A percentile compares a stretch with the other conserved stretches of the same genome.
Conservation (phyloP, 2,329 filamentous ascomycete genomes). For the Beauveria sp. region DNA sequence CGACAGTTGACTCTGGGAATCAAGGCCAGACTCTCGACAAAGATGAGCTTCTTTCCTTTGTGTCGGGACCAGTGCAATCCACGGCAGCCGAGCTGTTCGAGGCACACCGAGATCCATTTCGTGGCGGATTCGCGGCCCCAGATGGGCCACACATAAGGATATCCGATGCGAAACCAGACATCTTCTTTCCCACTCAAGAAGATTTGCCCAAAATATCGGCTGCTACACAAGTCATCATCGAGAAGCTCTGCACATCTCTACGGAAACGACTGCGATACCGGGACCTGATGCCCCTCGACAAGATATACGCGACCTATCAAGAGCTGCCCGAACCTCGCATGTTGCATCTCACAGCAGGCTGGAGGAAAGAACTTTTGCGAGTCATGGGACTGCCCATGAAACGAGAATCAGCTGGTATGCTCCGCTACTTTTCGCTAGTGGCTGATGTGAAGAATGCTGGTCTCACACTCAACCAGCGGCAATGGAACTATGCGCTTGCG, state of each 20-base stretch:
- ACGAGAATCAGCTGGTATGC: slow-evolving; percentile 55
- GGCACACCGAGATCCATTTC: slow-evolving; percentile 44
- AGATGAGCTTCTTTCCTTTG: slow-evolving; percentile 43
- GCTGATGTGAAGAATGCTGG: slow-evolving; percentile 73
- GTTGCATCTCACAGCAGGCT: slow-evolving; percentile 37
- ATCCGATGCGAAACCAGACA: slow-evolving; percentile 43
- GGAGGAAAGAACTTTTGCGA: slow-evolving; percentile 58
- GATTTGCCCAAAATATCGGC: slow-evolving; percentile 30
- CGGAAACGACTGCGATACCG: slow-evolving; percentile 34
- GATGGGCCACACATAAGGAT: slow-evolving; percentile 41
- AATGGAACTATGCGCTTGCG: slow-evolving; percentile 82
- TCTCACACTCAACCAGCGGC: slow-evolving; percentile 55
- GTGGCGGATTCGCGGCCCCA: slow-evolving; percentile 44
- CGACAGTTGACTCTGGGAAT: slow-evolving; percentile 7
- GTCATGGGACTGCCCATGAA: slow-evolving; percentile 58
- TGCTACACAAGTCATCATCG: slow-evolving; percentile 27
- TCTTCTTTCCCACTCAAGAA: slow-evolving; percentile 35
- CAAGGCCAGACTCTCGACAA: slow-evolving; percentile 18
- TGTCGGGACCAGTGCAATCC: slow-evolving; percentile 41
- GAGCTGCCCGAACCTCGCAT: slow-evolving; percentile 45
- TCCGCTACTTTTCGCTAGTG: slow-evolving; percentile 74
- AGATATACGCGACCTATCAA: slow-evolving; percentile 42
- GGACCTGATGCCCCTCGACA: slow-evolving; percentile 30
- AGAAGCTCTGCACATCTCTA: slow-evolving; percentile 34
- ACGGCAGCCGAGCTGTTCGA: slow-evolving; percentile 46